Evolutionary conservation across 2,329 filamentous ascomycete genomes (phyloP).

Genomic region (Monosporascus sp.): DNA sequence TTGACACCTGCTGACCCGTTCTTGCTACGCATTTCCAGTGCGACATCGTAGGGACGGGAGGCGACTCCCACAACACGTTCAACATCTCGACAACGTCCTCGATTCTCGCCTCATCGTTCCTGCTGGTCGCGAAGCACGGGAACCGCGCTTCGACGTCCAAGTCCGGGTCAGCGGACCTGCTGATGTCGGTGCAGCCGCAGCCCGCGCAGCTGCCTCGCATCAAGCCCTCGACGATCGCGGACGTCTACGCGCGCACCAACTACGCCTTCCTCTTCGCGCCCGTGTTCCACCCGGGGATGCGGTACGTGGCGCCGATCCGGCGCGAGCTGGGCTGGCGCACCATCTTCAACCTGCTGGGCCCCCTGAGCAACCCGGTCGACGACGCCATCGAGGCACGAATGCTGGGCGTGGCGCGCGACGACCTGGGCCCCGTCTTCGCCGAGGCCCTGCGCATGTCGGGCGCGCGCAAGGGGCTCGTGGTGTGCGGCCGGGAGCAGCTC

Average conservation of each 20-base stretch:
- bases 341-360: constrained; percentile 95
- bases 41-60: constrained; percentile 96
- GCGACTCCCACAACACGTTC: constrained; percentile 95
- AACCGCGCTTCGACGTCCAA: constrained; percentile 94
- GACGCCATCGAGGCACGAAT: constrained; percentile 80
- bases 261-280: constrained; percentile 96
- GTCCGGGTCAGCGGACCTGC: constrained; percentile 89
- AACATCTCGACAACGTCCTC: constrained; percentile 96
- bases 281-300: constrained; percentile 94
- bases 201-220: constrained; percentile 72
- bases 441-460: constrained; percentile 75
- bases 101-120: constrained; percentile 79
- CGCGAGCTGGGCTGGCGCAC: constrained; percentile 89
- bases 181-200: constrained; percentile 67
- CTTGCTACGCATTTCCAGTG: constrained; percentile 38
- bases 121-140: constrained; percentile 90
- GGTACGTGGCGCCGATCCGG: constrained; percentile 77
- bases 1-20: not conserved
- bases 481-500: constrained; percentile 90
- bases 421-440: constrained; percentile 83
- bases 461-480: constrained; percentile 76
- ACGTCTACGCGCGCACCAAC: constrained; percentile 74
- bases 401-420: constrained; percentile 84
- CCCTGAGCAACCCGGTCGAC: constrained; percentile 86
- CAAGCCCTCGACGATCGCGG: constrained; percentile 62